Conservation (phyloP, 305 asterid species). For the Fraxinus greggii region DNA sequence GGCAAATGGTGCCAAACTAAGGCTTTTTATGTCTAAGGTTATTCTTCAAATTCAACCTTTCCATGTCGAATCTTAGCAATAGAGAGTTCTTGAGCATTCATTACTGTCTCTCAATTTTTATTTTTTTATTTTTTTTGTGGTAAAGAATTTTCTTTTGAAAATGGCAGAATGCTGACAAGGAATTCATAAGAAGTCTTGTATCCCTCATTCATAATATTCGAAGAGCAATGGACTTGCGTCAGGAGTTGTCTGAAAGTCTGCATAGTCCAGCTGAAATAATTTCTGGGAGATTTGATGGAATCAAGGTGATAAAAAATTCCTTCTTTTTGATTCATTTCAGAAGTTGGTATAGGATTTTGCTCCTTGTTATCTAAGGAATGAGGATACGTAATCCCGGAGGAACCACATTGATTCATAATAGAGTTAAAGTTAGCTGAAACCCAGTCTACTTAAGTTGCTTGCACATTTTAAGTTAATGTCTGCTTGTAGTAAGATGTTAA, state of each 20-base stretch:
- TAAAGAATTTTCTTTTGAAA: conserved; percentile 11
- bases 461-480: background rate
- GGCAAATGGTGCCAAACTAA: conserved; percentile 55
- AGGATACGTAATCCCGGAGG: background rate
- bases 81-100: background rate
- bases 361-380: background rate
- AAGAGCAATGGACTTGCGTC: conserved; percentile 54
- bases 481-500: background rate
- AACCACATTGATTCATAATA: background rate
- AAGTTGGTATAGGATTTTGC: background rate
- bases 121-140: background rate
- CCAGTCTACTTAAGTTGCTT: background rate
- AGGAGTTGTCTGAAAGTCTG: conserved; percentile 48
- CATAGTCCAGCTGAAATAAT: conserved; percentile 63
- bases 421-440: background rate
- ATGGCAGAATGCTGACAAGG: conserved; percentile 74
- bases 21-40: conserved; percentile 80
- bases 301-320: conserved; percentile 53
- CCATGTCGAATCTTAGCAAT: background rate
- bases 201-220: conserved; percentile 48
- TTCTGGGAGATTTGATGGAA: conserved; percentile 76
- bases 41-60: conserved; percentile 11
- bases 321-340: background rate
- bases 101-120: conserved; percentile 20
- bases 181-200: conserved; percentile 54